A percentile compares a stretch with the other conserved stretches of the same genome.
phyloP scores from a whole-genome alignment of 768 basidiomycete genomes.

The Serendipita sp. region DNA sequence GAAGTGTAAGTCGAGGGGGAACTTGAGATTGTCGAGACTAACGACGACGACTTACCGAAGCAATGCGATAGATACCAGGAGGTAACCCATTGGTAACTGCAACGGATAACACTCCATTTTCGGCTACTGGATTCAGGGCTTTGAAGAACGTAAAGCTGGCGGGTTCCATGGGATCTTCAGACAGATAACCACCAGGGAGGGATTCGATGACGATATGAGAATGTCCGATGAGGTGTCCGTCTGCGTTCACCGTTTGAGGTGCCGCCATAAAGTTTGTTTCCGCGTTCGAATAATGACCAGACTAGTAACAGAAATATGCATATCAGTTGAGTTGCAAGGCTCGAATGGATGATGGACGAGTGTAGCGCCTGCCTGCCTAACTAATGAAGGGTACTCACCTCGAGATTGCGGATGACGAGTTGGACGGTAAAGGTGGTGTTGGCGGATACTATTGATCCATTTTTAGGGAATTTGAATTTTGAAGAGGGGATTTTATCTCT shows the following conservation, averaged over 20 bases:
- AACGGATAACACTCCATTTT: conserved; percentile 22
- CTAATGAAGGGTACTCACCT: background rate
- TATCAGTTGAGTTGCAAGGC: too few relatives aligned
- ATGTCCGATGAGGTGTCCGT: conserved; percentile 39
- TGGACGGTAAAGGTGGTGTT: conserved; percentile 34
- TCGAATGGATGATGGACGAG: too few relatives aligned
- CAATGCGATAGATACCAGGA: conserved; percentile 40
- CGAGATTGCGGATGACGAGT: background rate
- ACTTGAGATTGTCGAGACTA: too few relatives aligned
- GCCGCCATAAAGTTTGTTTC: conserved; percentile 38
- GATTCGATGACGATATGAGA: conserved; percentile 42
- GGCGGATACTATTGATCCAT: conserved; percentile 30
- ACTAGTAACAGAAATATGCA: conserved; percentile 14
- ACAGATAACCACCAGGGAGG: conserved; percentile 25
- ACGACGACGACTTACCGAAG: conserved; percentile 18
- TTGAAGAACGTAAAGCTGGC: conserved; percentile 42
- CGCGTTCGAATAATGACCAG: conserved; percentile 43
- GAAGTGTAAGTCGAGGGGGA: background rate
- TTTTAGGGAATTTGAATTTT: conserved; percentile 33
- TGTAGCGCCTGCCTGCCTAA: too few relatives aligned
- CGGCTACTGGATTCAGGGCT: conserved; percentile 12
- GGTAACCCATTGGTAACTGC: conserved; percentile 39
- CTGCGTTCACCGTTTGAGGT: conserved; percentile 35
- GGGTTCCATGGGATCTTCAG: conserved; percentile 32
- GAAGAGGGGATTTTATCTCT: conserved; percentile 31